Evolutionary conservation across 129 eudicot species (phyloP).

Genomic region (Logfia minima): DNA sequence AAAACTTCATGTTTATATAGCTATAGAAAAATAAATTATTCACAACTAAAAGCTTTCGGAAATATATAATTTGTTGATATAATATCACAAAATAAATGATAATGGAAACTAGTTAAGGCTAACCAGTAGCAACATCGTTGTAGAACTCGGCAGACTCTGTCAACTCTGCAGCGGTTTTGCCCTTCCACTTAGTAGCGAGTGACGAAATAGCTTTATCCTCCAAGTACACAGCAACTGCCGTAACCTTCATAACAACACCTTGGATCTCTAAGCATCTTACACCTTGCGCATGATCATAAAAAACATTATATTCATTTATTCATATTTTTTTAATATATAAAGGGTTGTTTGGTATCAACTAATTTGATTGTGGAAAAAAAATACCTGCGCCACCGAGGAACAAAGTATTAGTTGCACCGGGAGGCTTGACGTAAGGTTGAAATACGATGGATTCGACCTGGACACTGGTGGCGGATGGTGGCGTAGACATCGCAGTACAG

Average conservation of each 20-base stretch:
- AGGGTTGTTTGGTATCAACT: no score
- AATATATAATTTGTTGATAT: background rate
- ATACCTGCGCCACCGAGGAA: constrained; percentile 97
- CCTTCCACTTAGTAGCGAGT: constrained; percentile 83
- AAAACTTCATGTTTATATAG: no score
- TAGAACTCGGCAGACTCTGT: constrained; percentile 58
- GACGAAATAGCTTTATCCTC: constrained; percentile 60
- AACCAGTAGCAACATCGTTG: constrained; percentile 65
- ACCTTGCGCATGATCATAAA: constrained; percentile 47
- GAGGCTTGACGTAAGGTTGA: constrained; percentile 72
- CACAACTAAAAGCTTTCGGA: background rate
- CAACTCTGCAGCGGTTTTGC: constrained; percentile 63
- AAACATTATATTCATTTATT: background rate
- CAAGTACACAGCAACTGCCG: constrained; percentile 74
- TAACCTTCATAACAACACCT: constrained; percentile 62
- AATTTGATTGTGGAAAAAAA: background rate
- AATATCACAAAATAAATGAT: background rate
- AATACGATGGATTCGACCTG: constrained; percentile 61
- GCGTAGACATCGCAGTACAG: constrained; percentile 33
- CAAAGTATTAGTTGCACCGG: constrained; percentile 50
- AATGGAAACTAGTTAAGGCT: background rate
- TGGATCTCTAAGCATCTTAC: constrained; percentile 72
- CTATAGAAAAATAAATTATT: background rate
- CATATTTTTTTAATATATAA: background rate
- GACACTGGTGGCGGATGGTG: constrained; percentile 40